Percentiles rank a stretch among this genome's conserved stretches.
These are phyloP conservation scores for Flueggea neowawraea DNA, from an alignment of 441 rosid genomes.

Conservation along the genomic window DNA sequence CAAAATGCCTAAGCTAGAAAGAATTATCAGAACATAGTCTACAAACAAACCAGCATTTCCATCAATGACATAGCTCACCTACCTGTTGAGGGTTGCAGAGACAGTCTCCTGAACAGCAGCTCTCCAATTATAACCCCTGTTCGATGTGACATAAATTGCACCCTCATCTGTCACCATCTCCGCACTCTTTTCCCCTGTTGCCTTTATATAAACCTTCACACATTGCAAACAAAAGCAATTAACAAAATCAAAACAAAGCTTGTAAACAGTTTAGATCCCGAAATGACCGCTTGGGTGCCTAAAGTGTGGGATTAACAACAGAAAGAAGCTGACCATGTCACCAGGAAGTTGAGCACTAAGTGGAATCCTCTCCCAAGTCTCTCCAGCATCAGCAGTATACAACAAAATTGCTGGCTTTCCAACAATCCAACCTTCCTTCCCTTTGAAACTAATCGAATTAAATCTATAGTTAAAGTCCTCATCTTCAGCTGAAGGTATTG, in stretches of 20 bases:
- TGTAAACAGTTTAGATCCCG: too few species aligned
- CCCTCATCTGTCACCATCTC: conserved; percentile 98
- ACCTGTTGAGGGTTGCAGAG: conserved; percentile 98
- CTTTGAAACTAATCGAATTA: conserved; percentile 80
- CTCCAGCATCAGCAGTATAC: conserved; percentile 77
- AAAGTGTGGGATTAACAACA: neutral
- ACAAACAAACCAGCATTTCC: too few species aligned
- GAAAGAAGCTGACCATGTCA: conserved; percentile 52
- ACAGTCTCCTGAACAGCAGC: conserved; percentile 96
- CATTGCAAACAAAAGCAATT: conserved; percentile 4
- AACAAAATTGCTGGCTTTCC: conserved; percentile 90
- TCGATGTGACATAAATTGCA: conserved; percentile 89
- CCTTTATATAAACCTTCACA: conserved; percentile 80
- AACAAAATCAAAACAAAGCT: too few species aligned
- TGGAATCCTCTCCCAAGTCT: conserved; percentile 84
- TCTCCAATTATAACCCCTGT: conserved; percentile 89
- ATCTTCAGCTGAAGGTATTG: conserved; percentile 90
- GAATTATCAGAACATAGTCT: too few species aligned
- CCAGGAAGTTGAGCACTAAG: conserved; percentile 94
- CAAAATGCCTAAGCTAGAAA: neutral
- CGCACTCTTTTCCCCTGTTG: conserved; percentile 88
- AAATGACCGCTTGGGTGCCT: neutral
- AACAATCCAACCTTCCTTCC: conserved; percentile 96
- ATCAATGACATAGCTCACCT: conserved; percentile 28
- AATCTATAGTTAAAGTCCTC: conserved; percentile 97